A percentile compares a stretch with the other conserved stretches of the same genome.
Conservation (phyloP, 202 grass and related monocot species). For the Musa balbisiana region DNA sequence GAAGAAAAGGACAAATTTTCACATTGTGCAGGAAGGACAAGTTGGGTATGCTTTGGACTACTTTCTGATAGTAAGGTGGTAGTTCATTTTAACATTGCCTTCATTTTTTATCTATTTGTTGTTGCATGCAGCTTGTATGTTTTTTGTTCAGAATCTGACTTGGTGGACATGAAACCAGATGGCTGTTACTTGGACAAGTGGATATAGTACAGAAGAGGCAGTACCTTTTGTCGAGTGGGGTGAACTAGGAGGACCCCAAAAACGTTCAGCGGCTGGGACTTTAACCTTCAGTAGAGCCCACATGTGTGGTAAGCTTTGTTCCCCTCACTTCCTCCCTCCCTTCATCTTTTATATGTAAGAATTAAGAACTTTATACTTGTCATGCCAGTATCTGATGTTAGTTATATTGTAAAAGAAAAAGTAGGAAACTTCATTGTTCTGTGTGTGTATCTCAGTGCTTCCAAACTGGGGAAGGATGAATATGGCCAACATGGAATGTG, state of each 20-base stretch:
- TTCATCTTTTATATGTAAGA: neutral
- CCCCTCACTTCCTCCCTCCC: neutral
- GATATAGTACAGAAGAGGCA: constrained; percentile 64
- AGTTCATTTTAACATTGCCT: neutral
- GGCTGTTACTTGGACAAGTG: constrained; percentile 90
- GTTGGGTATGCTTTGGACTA: neutral
- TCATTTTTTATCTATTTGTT: neutral
- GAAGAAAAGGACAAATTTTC: neutral
- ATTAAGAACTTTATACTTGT: too few relatives aligned
- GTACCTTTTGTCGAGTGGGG: constrained; percentile 91
- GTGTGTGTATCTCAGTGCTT: neutral
- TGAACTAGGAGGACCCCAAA: constrained; percentile 28
- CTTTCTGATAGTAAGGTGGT: neutral
- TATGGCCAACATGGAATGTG: too few relatives aligned
- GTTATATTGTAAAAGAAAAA: too few relatives aligned
- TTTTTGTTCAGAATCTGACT: neutral
- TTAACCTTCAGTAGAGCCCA: constrained; percentile 72
- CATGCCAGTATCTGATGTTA: neutral
- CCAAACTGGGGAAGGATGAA: neutral
- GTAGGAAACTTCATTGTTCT: too few relatives aligned
- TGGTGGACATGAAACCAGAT: constrained; percentile 38
- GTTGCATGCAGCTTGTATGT: neutral
- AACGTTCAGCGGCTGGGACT: constrained; percentile 67
- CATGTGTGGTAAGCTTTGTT: constrained; percentile 54
- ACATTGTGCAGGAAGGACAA: neutral